Percentiles rank a stretch among this genome's conserved stretches.
These are phyloP conservation scores for Peniophora sp. DNA, from an alignment of 1,284 basidiomycete species.

Conservation along the genomic window DNA sequence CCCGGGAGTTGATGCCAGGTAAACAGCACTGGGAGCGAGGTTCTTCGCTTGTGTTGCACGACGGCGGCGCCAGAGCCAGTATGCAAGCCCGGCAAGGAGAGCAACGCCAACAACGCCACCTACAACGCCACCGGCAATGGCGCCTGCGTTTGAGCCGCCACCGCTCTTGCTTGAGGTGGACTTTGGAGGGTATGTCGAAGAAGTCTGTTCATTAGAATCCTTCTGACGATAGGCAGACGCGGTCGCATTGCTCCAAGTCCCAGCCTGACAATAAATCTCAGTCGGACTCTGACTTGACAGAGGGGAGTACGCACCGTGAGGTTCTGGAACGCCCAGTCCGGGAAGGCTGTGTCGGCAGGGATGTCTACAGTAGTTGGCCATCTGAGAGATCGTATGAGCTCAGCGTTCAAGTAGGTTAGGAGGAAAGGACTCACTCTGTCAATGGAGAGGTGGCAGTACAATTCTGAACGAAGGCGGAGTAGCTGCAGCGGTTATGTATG, in stretches of 20 bases:
- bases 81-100: neutral
- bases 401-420: neutral
- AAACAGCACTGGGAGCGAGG: neutral
- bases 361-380: constrained; percentile 19
- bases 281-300: neutral
- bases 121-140: neutral
- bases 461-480: constrained; percentile 23
- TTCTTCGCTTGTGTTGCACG: no score
- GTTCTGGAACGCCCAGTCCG: neutral
- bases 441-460: constrained; percentile 14
- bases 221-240: neutral
- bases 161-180: no score
- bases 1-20: no score
- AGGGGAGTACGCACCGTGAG: neutral
- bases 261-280: neutral
- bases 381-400: constrained; percentile 5
- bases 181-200: neutral
- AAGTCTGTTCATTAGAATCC: neutral
- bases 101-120: neutral
- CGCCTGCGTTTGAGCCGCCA: neutral
- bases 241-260: neutral
- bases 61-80: neutral
- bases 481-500: constrained; percentile 3
- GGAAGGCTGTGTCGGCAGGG: neutral
- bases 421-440: constrained; percentile 1